Base-by-base conservation (phyloP, 441 rosid species). In the Theobroma grandiflorum region DNA sequence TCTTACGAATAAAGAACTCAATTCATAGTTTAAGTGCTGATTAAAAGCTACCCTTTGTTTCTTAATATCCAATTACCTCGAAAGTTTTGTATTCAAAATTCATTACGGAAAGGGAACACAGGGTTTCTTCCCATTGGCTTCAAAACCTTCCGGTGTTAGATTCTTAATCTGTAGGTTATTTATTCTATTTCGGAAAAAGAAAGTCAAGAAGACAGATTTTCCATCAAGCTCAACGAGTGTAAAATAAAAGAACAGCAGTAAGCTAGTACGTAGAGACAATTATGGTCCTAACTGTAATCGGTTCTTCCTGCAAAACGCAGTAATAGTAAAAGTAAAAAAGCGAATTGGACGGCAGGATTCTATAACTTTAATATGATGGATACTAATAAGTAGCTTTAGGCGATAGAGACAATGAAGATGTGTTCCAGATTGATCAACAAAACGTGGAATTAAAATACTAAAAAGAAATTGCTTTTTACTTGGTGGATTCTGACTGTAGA, bases 381-480 rank as follows among this genome's bases (percentile, higher is more conserved):
- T 50, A 26, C 26, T n/a, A 53, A 37, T 37, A 20, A n/a, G 35
- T 69, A 55, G 76, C 43, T 55, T 73, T 55, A 37, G 61, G 45
- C 64, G 55, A 55, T 37, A 45, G 37, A 43, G 74, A 69, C 37
- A 69, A 69, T 69, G 53, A 59, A 69, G 33, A 26, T 5, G 38
- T 45, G 55, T 26, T 6, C 14, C 50, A 53, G 4, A 15, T 35
- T 53, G 14, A 37, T 35, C 45, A 53, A 50, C 62, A 37, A 73
- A 72, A 72, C 63, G 63, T 52, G 63, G 59, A 58, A 40, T 59
- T 59, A 59, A 73, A 55, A 73, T 38, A 73, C 8, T 22, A 8
- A 43, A 74, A 61, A 42, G 12, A 7, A 55, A 72, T 10, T 0
- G 15, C 3, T n/a, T 8, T 53, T 57, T 20, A 2, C 10, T 37